phyloP scores from a whole-genome alignment of 495 filamentous ascomycete species.

The Sporormia fimetaria region DNA sequence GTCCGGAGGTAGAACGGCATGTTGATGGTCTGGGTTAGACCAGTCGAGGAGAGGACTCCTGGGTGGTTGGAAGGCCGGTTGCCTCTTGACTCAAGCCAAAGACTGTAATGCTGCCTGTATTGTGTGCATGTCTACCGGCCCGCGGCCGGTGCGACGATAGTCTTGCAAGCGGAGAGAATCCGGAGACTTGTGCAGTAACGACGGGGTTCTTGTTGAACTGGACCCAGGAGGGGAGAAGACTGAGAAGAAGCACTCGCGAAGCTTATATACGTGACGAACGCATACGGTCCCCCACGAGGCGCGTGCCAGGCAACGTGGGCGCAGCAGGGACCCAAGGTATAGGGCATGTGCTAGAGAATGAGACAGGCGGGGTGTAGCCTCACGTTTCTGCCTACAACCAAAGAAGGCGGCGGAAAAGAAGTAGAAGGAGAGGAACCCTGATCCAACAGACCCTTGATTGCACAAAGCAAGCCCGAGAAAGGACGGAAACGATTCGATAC shows the following conservation, averaged over 20 bases:
- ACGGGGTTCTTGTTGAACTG: conserved; percentile 16
- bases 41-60: conserved; percentile 6
- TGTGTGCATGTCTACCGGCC: conserved; percentile 21
- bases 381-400: no score
- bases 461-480: no score
- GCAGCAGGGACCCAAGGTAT: conserved; percentile 10
- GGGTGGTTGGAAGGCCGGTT: conserved; percentile 15
- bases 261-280: conserved; percentile 27
- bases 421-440: no score
- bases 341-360: conserved; percentile 25
- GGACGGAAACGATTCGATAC: no score
- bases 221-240: conserved; percentile 3
- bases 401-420: no score
- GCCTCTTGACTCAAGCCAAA: conserved; percentile 19
- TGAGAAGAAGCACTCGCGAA: conserved; percentile 13
- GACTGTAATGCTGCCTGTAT: conserved; percentile 19
- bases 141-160: conserved; percentile 26
- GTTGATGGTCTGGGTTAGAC: conserved; percentile 12
- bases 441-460: conserved; percentile 10
- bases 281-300: conserved; percentile 25
- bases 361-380: conserved; percentile 25
- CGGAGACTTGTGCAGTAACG: conserved; percentile 8
- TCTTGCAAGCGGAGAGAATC: conserved; percentile 11
- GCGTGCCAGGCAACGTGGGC: conserved; percentile 24
- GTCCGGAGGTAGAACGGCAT: conserved; percentile 23